Evolutionary conservation across 2,329 filamentous ascomycete genomes (phyloP), one percentile per base, ranked within the genome.

Genomic region (Torrubiella hemipterigena): DNA sequence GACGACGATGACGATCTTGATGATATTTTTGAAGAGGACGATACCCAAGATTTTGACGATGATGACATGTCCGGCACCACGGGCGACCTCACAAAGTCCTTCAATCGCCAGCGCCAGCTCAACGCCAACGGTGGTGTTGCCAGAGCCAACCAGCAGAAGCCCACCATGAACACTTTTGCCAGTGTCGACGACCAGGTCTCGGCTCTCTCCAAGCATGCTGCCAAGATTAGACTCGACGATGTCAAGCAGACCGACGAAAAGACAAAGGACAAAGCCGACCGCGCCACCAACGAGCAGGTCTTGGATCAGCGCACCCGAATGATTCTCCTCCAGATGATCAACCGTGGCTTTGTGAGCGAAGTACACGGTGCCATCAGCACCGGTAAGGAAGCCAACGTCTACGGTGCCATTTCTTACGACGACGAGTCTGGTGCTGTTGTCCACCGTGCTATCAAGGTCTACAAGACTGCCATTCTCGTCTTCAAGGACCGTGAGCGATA

Each of bases 401-500:
- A 98, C 59, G 85, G 93, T 40, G 86, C 89, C 13, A 69, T 93
- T 9, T 70, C 76, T 4, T 63, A 73, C 30, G 63, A 74, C 6
- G 67, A 70, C 8, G 58, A 52, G 15, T 54, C 69, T 7, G 63
- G 64, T 23, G 59, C 67, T 14, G 60, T 72, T 1, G 58, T 77
- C 1, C 84, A 94, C 48, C 75, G 85, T 29, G 91, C 91, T 10
- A 86, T 96, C 65, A 98, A 98, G 61, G 84, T 98, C 30, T 98
- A 98, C 73, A 98, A 98, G 69, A 98, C 91, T 7, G 82, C 83
- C 33, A 98, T 98, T 41, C 64, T 98, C 19, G 86, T 93, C 16
- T 98, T 98, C 74, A 96, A 96, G 61, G 91, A 98, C 58, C 74
- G 91, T 36, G 87, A 95, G 58, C 81, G 86, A 48, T 98, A 98